A percentile compares a stretch with the other conserved stretches of the same genome.
phyloP scores from a whole-genome alignment of 83 land plant species.

The Picea abies region DNA sequence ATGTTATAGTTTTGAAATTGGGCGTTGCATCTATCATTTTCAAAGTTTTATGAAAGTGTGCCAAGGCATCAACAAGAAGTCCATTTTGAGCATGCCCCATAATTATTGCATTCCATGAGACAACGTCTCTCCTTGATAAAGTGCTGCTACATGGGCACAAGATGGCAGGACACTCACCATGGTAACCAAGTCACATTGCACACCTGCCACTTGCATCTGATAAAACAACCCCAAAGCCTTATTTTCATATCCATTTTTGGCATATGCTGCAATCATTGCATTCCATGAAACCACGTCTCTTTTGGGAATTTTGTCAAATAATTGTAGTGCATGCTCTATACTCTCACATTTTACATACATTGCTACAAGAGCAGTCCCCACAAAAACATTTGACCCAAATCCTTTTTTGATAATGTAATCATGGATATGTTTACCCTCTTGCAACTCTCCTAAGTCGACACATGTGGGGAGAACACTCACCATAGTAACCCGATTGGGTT shows the following conservation, averaged over 20 bases:
- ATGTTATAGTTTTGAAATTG: no score
- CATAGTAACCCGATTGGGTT: slow-evolving; percentile 32
- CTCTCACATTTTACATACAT: no score
- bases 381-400: no score
- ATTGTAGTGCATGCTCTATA: no score
- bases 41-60: slow-evolving; percentile 25
- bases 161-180: slow-evolving; percentile 35
- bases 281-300: no score
- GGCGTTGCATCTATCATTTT: slow-evolving; percentile 20
- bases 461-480: no score
- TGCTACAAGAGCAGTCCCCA: no score
- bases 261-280: no score
- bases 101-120: slow-evolving; percentile 43
- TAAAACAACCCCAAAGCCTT: background rate
- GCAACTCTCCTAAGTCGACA: background rate
- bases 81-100: slow-evolving; percentile 42
- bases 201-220: background rate
- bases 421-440: slow-evolving; percentile 6
- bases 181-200: slow-evolving; percentile 21
- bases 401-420: background rate
- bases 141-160: slow-evolving; percentile 28
- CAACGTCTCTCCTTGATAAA: slow-evolving; percentile 26
- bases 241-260: background rate
- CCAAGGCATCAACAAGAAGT: slow-evolving; percentile 25
- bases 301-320: no score